Base-by-base conservation (phyloP, 208 protist species). In the Trypanosoma cruzi region DNA sequence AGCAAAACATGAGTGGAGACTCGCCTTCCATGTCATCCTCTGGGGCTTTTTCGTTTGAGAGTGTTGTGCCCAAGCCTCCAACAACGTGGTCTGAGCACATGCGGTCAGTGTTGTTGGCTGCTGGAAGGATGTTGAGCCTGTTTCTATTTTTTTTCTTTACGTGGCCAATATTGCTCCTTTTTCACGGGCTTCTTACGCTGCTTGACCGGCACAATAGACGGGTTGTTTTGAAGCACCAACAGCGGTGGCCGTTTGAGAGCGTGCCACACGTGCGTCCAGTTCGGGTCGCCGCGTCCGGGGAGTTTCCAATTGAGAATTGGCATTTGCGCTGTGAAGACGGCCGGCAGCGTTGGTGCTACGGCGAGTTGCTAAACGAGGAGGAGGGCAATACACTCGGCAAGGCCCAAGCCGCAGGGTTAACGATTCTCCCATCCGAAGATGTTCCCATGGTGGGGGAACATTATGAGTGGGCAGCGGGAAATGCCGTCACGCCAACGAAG, bases 291-390 rank as follows among this genome's bases (percentile, higher is more conserved):
- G 44, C 81, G 13, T 67, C 78, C 48, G 10, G 24, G 4, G 34
- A 68, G 10, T 93, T 91, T 67, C 85, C 88, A 0, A 57, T 94
- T 36, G 79, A 82, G 26, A 58, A 73, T 24, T 96, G 91, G 91
- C 88, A 92, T 61, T 70, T 96, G 64, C 81, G 81, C 57, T 94
- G 87, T 63, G 91, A 96, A 68, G 91, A 96, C 34, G 91, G 91
- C 0, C 88, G 91, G 3, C 91, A 96, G 80, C 87, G 85, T n/a
- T 96, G 91, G 91, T 81, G 91, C 73, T 81, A 88, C 58, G 73
- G 72, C 2, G 64, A 82, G 26, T 64, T 90, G 53, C 64, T 73
- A 16, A 76, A 81, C 13, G 80, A 73, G n/a, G 87, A 91, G 73
- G 64, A 75, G 36, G 81, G 80, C 32, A 95, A 95, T 64, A 75